phyloP scores from a whole-genome alignment of 176 grass and related monocot genomes.

The Coix lacrymajobi region DNA sequence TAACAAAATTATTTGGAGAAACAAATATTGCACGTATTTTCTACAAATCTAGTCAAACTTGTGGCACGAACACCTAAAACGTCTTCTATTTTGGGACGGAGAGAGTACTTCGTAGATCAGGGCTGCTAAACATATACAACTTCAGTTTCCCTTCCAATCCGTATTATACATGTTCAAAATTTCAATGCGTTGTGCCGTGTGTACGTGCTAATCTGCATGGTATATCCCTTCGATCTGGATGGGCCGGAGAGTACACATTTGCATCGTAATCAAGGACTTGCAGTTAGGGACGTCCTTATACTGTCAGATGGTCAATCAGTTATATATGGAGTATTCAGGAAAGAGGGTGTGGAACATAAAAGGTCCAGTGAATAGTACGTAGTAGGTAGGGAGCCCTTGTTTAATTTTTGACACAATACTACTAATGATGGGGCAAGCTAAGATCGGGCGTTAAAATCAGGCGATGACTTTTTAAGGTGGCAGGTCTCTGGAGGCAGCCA shows the following conservation, averaged over 20 bases:
- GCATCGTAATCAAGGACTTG: not conserved
- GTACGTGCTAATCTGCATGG: not conserved
- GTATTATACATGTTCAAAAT: no score
- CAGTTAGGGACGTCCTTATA: not conserved
- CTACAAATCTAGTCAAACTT: no score
- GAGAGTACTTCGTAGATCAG: no score
- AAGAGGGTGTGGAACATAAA: not conserved
- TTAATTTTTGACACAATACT: not conserved
- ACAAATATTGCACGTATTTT: no score
- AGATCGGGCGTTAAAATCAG: conserved; percentile 26
- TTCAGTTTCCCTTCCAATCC: no score
- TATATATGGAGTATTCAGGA: not conserved
- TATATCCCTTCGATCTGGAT: not conserved
- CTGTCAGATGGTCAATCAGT: not conserved
- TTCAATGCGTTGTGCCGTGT: no score
- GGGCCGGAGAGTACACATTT: not conserved
- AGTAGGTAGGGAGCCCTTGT: conserved; percentile 21
- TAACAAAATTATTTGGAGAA: no score
- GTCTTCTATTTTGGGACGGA: no score
- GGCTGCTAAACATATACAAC: no score
- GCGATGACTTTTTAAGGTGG: conserved; percentile 10
- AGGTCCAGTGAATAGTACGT: not conserved
- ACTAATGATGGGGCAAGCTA: not conserved
- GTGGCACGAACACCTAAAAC: no score
- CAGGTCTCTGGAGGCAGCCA: not conserved